phyloP scores from a whole-genome alignment of 805 yeast species.

The Nakazawaea peltata region DNA sequence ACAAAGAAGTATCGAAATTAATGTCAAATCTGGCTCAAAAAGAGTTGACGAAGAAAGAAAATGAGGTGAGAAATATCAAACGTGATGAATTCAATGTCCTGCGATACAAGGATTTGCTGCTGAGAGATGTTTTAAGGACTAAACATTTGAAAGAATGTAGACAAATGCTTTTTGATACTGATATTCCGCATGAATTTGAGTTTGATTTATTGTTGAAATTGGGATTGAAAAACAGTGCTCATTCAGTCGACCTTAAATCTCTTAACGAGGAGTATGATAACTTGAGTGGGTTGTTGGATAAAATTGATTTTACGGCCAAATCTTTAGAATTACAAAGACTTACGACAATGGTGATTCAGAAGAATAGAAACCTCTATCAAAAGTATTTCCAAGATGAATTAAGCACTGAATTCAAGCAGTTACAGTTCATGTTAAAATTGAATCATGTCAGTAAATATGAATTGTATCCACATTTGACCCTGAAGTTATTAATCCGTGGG shows the following conservation, averaged over 20 bases:
- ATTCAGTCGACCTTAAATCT: background rate
- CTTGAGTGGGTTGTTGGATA: background rate
- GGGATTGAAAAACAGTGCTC: conserved; percentile 2
- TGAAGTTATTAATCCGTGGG: conserved; percentile 2
- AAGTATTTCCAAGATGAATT: conserved; percentile 7
- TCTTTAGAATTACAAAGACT: conserved; percentile 6
- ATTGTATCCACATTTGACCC: conserved; percentile 2
- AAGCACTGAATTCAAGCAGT: conserved; percentile 1
- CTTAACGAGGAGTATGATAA: background rate
- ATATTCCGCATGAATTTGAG: conserved; percentile 14
- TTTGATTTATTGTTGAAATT: conserved; percentile 12
- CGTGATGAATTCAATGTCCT: conserved; percentile 23
- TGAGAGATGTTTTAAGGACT: conserved; percentile 18
- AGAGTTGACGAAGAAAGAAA: conserved; percentile 21
- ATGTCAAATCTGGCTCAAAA: conserved; percentile 24
- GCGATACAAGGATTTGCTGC: conserved; percentile 21
- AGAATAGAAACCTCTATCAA: background rate
- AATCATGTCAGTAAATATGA: conserved; percentile 5
- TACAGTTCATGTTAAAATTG: conserved; percentile 1
- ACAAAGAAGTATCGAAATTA: conserved; percentile 38
- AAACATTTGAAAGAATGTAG: conserved; percentile 20
- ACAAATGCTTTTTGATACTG: conserved; percentile 24
- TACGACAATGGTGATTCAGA: background rate
- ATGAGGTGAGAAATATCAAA: conserved; percentile 24
- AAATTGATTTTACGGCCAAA: conserved; percentile 2